phyloP scores from a whole-genome alignment of 176 grass and related monocot species.

The Areca catechu region DNA sequence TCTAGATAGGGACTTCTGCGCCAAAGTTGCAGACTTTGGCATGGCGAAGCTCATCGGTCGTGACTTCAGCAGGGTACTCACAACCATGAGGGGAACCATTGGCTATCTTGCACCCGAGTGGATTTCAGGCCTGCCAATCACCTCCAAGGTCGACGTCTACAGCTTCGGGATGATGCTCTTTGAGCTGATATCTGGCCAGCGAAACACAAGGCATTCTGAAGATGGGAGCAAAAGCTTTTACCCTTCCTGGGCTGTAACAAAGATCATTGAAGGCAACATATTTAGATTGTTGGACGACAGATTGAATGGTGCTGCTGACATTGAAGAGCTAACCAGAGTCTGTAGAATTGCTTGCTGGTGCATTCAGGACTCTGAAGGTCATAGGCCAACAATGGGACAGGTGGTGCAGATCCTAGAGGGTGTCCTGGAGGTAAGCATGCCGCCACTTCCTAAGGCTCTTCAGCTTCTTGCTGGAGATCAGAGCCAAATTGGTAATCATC shows the following conservation, averaged over 20 bases:
- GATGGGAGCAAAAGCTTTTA: background rate
- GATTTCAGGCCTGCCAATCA: constrained; percentile 19
- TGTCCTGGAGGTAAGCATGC: constrained; percentile 1
- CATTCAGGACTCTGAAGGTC: constrained; percentile 17
- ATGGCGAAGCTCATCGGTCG: no score
- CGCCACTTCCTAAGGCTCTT: constrained; percentile 10
- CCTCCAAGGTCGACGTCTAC: constrained; percentile 26
- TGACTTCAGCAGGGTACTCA: constrained; percentile 21
- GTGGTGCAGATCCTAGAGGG: constrained; percentile 27
- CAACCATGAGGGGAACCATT: constrained; percentile 30
- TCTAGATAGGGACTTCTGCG: no score
- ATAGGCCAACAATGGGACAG: constrained; percentile 20
- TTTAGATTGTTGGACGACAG: background rate
- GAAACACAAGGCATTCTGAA: background rate
- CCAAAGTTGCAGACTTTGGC: no score
- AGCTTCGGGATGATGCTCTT: constrained; percentile 39
- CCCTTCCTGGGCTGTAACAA: constrained; percentile 14
- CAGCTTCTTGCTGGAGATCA: background rate
- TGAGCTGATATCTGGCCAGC: constrained; percentile 23
- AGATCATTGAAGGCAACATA: background rate
- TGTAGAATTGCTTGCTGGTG: constrained; percentile 26
- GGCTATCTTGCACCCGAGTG: constrained; percentile 37
- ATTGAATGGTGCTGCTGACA: background rate
- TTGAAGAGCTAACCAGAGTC: background rate
- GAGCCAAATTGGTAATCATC: no score